Evolutionary conservation across 2,329 filamentous ascomycete genomes (phyloP), one percentile per base, ranked within the genome.

Genomic region (Calonectria pteridis): DNA sequence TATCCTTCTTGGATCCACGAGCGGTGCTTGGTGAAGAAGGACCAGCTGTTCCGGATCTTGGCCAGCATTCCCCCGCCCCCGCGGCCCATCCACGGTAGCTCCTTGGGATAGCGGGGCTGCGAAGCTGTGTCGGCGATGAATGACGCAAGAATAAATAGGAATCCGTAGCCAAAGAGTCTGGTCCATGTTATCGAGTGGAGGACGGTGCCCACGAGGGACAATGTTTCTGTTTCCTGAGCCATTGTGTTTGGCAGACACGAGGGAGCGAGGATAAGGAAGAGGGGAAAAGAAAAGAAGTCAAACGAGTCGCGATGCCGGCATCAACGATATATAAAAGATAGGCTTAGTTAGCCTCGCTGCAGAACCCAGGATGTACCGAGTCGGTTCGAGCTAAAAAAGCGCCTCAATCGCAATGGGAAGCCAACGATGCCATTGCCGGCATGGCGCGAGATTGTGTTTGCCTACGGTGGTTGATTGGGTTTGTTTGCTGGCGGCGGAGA

Each of bases 1-100:
- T 88, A 87, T 26, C 87, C 87, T 71, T 87, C 81, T 13, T 80
- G 81, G 1, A 87, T 82, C 87, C 87, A 88, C 7, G 75, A 66
- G 31, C 83, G 82, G 67, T 84, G 86, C 64, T 83, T 79, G 1
- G 82, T 77, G 37, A 86, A 78, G 62, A 86, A 87, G 64, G 79
- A 81, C 59, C 84, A 58, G 77, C 84, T 85, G 72, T 88, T 88
- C 58, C 82, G 79, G 64, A 88, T 46, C 4, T 81, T 84, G 10
- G 82, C 84, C 26, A 85, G 53, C 59, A 82, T 75, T n/a, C 85
- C 82, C 31, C 64, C 62, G 1, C 84, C 66, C 14, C 68, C 84
- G 62, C 84, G 81, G 55, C 86, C 86, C 16, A 88, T 83, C 2
- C 84, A 82, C 1, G 86, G 86, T 10, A 88, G 83, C 3, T 84